Evolutionary conservation across 2,329 filamentous ascomycete genomes (phyloP), one percentile per base, ranked within the genome.

Genomic region (Verticillium nonalfalfae): DNA sequence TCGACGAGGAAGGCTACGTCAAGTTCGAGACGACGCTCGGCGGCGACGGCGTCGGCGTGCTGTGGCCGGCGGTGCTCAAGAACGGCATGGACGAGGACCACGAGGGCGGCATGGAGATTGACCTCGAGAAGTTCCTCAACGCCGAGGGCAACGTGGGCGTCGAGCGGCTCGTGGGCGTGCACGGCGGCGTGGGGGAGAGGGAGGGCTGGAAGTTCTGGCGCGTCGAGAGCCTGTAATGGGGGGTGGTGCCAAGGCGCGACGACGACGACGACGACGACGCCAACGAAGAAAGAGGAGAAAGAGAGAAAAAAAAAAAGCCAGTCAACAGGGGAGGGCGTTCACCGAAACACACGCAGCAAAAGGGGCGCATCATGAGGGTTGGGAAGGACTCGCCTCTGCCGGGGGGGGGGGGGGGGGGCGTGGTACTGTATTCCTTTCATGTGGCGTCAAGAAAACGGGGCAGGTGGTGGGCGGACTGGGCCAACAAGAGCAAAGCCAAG

Each of bases 171-270:
- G 94, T 97, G 0, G 93, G 94, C 15, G 91, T 96, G 1, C 83
- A 85, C 60, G 86, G 86, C 3, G 81, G 85, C 31, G 81, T 79
- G 1, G 88, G 89, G 56, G 88, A 89, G 70, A 79, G 89, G 64
- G 88, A 91, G 68, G 90, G 90, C 2, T 95, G 91, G 91, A 93
- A 93, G 72, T 95, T 94, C 73, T 95, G 91, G 91, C 85, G 85
- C 66, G 83, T 87, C 36, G 84, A 87, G 69, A 79, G 75, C 66
- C 72, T 66, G 57, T 75, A 55, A 59, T 33, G 38, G 59, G 7
- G 3, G 3, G 39, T 3, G 39, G 7, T 21, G 39, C 39, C 7
- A 15, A n/a, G 13, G 39, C 5, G 14, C 13, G 39, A n/a, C 13
- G 39, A n/a, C 39, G 5, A 15, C 15, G 15, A 4, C 15, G 15